Conservation (phyloP, 139 green algal genomes). For the Trebouxia sp. region DNA sequence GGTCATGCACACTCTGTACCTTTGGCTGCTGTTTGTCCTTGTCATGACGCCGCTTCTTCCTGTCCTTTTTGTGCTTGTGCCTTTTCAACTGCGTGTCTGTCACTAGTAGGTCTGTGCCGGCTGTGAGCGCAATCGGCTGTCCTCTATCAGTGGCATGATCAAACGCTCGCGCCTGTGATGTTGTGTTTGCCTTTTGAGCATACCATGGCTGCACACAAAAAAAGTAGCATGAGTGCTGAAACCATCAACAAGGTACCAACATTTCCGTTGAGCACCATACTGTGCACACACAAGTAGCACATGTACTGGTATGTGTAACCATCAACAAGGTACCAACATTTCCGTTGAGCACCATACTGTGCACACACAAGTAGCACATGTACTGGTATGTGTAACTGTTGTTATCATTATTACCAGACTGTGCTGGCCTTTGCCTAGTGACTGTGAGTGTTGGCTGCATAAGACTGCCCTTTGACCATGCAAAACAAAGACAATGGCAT, state of each 20-base stretch:
- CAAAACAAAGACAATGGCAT: too few species aligned
- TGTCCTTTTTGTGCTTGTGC: constrained; percentile 13
- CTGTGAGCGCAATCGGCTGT: neutral
- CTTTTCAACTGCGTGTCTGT: constrained; percentile 3
- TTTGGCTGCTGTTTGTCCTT: constrained; percentile 30
- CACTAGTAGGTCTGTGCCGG: neutral
- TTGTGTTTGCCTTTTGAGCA: constrained; percentile 30
- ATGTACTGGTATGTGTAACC: neutral
- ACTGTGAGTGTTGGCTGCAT: too few species aligned
- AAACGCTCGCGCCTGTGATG: neutral
- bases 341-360: neutral
- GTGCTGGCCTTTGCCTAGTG: too few species aligned
- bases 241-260: neutral
- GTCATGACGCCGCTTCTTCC: constrained; percentile 19
- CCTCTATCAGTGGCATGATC: neutral
- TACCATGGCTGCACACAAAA: constrained; percentile 49
- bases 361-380: neutral
- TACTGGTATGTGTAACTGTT: neutral
- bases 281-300: neutral
- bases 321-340: neutral
- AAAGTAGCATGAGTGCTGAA: neutral
- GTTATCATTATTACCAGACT: neutral
- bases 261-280: neutral
- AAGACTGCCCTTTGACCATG: too few species aligned
- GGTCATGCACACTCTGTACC: constrained; percentile 35